A percentile compares a stretch with the other conserved stretches of the same genome.
Conservation (phyloP, 768 basidiomycete genomes). For the Sporobolomyces pararoseus region DNA sequence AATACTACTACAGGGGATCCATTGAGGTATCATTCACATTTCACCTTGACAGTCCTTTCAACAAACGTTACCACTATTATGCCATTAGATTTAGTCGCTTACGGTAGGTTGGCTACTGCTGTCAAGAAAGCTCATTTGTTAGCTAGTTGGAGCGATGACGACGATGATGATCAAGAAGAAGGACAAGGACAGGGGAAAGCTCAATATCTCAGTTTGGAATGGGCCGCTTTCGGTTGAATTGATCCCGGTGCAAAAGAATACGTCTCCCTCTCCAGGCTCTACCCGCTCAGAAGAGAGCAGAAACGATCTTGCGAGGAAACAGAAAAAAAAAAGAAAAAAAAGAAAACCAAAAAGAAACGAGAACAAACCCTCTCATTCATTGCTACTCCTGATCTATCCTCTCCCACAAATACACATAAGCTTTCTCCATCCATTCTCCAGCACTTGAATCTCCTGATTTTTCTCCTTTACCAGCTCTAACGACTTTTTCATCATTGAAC, state of each 20-base stretch:
- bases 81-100: conserved; percentile 93
- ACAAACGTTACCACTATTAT: conserved; percentile 60
- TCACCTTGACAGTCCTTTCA: conserved; percentile 74
- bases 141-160: conserved; percentile 78
- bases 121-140: conserved; percentile 94
- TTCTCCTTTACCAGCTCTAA: conserved; percentile 65
- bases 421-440: conserved; percentile 70
- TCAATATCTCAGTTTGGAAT: conserved; percentile 76
- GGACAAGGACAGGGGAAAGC: conserved; percentile 54
- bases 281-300: too few relatives aligned
- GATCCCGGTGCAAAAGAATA: too few relatives aligned
- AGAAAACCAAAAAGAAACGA: neutral
- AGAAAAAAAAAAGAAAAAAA: neutral
- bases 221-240: conserved; percentile 73
- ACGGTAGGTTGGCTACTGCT: conserved; percentile 89
- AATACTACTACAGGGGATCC: conserved; percentile 66
- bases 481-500: conserved; percentile 50
- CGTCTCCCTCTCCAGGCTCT: too few relatives aligned
- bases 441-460: conserved; percentile 60
- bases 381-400: conserved; percentile 43
- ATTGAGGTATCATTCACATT: conserved; percentile 93
- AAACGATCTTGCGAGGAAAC: too few relatives aligned
- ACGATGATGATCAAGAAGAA: too few relatives aligned
- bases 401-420: conserved; percentile 93
- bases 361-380: neutral